Conservation (phyloP, 805 yeast species). For the Vanderwaltozyma tropicalis region DNA sequence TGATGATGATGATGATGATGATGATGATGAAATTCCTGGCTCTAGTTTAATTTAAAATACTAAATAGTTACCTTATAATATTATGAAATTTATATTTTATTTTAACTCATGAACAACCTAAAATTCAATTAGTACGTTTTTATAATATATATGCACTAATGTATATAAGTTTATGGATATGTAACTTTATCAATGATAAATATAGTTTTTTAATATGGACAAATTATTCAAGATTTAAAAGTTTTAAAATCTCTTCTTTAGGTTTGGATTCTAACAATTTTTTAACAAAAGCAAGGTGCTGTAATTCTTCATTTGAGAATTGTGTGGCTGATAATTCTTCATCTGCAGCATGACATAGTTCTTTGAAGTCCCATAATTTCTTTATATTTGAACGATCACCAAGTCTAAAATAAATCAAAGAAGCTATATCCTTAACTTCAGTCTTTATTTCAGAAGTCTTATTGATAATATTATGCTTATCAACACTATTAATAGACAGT, state of each 20-base stretch:
- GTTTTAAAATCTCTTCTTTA: conserved; percentile 48
- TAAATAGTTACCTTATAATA: too few species aligned
- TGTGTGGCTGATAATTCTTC: conserved; percentile 14
- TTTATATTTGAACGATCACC: conserved; percentile 25
- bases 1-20: conserved; percentile 29
- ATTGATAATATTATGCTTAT: conserved; percentile 11
- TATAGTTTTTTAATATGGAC: too few species aligned
- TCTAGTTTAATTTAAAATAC: conserved; percentile 2
- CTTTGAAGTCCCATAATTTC: conserved; percentile 36
- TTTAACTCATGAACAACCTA: too few species aligned
- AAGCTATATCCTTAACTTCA: conserved; percentile 11
- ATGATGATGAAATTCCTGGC: conserved; percentile 12
- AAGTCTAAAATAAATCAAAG: conserved; percentile 29
- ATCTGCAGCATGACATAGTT: conserved; percentile 36
- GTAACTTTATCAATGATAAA: background rate
- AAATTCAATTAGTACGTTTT: too few species aligned
- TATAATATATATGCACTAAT: too few species aligned
- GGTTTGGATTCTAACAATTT: conserved; percentile 61
- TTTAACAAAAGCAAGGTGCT: conserved; percentile 46
- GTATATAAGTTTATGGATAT: background rate
- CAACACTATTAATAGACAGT: conserved; percentile 7
- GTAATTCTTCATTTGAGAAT: conserved; percentile 29
- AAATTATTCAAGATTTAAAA: conserved; percentile 34
- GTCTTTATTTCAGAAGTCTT: background rate
- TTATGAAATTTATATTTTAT: too few species aligned